A percentile compares a stretch with the other conserved stretches of the same genome.
These are phyloP conservation scores for Globisporangium parvum DNA, from an alignment of 352 stramenopile species.

Conservation along the genomic window DNA sequence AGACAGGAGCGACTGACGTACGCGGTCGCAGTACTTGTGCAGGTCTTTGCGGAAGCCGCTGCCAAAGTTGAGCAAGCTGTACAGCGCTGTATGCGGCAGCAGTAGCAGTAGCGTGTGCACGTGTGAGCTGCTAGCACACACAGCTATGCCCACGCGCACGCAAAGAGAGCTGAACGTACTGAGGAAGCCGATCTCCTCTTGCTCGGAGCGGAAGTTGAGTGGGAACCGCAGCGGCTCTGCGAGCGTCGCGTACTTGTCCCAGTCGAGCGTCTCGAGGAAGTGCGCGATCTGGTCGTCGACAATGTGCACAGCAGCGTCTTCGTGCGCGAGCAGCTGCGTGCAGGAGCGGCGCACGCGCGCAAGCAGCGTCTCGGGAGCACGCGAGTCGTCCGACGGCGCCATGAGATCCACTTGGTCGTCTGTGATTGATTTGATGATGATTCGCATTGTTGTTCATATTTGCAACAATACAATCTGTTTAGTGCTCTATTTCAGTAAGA, in stretches of 20 bases:
- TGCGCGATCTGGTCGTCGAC: slow-evolving; percentile 35
- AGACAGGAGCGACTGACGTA: slow-evolving; percentile 10
- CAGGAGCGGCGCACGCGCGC: slow-evolving; percentile 51
- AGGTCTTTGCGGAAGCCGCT: slow-evolving; percentile 76
- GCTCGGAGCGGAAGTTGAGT: slow-evolving; percentile 63
- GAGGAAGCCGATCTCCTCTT: slow-evolving; percentile 77
- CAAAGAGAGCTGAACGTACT: slow-evolving; percentile 24
- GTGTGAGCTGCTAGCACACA: not conserved
- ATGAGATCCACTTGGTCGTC: slow-evolving; percentile 13
- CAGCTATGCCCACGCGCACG: not conserved
- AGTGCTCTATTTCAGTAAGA: no score
- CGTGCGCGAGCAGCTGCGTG: slow-evolving; percentile 33
- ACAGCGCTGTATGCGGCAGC: slow-evolving; percentile 28
- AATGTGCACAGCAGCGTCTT: slow-evolving; percentile 40
- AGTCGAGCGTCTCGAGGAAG: slow-evolving; percentile 54
- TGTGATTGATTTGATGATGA: no score
- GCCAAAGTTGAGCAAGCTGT: slow-evolving; percentile 72
- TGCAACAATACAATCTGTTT: no score
- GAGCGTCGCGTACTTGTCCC: slow-evolving; percentile 39
- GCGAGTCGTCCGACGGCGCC: slow-evolving; percentile 14
- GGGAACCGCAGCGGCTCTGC: slow-evolving; percentile 51
- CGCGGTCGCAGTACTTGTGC: slow-evolving; percentile 60
- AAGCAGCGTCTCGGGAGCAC: slow-evolving; percentile 15
- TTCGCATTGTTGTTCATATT: no score
- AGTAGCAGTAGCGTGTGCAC: not conserved